Conservation (phyloP, 2,329 filamentous ascomycete genomes). For the Paecilomyces fulvus region DNA sequence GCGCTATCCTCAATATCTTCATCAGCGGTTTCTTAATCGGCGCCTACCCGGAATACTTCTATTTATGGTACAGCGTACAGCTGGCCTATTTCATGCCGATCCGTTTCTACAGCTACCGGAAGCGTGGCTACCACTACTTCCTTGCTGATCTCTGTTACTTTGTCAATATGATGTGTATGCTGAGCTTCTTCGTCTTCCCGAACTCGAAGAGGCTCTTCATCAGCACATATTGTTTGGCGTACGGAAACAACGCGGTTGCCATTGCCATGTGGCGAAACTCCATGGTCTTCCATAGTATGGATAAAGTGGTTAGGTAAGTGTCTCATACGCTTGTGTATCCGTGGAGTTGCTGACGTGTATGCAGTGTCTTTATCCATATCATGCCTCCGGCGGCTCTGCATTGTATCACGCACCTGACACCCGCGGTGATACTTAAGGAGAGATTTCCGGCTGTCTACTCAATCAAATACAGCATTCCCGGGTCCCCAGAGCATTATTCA, state of each 20-base stretch:
- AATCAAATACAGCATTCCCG: constrained; percentile 61
- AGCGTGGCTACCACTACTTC: constrained; percentile 93
- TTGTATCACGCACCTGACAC: constrained; percentile 76
- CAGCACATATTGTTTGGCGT: constrained; percentile 82
- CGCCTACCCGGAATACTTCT: constrained; percentile 74
- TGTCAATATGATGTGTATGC: constrained; percentile 75
- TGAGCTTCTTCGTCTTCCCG: constrained; percentile 86
- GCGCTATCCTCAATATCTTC: constrained; percentile 93
- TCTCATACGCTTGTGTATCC: neutral
- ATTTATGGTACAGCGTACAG: constrained; percentile 84
- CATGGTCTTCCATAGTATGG: constrained; percentile 94
- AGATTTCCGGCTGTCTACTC: constrained; percentile 79
- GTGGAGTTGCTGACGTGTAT: constrained; percentile 2
- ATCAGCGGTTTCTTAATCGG: constrained; percentile 92
- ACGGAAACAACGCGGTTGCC: constrained; percentile 93
- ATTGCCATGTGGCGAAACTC: constrained; percentile 99
- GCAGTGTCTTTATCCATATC: constrained; percentile 91
- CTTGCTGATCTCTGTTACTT: constrained; percentile 97
- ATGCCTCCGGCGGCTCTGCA: constrained; percentile 96
- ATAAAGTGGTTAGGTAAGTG: constrained; percentile 79
- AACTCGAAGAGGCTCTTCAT: constrained; percentile 86
- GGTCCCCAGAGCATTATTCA: constrained; percentile 71
- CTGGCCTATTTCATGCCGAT: constrained; percentile 96
- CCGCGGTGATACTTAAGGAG: constrained; percentile 53
- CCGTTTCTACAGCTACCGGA: constrained; percentile 82